Evolutionary conservation across 805 yeast genomes (phyloP).

Genomic region (Ogataea dorogensis): DNA sequence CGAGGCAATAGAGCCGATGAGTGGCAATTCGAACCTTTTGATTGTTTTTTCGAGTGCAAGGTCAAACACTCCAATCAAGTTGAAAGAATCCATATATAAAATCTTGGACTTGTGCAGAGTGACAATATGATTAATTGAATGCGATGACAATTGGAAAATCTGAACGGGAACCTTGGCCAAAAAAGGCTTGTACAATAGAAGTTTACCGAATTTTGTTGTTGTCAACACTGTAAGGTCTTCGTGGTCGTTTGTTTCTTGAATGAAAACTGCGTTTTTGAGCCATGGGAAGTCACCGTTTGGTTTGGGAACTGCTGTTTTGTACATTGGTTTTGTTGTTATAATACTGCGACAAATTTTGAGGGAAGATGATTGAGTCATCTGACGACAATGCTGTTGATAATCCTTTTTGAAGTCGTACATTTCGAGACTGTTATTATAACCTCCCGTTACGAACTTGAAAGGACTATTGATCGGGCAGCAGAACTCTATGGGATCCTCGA

Average conservation of each 20-base stretch:
- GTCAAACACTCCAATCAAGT: conserved; percentile 26
- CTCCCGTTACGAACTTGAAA: conserved; percentile 22
- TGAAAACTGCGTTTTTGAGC: conserved; percentile 26
- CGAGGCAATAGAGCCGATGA: conserved; percentile 27
- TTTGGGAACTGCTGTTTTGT: conserved; percentile 21
- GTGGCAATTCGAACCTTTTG: conserved; percentile 21
- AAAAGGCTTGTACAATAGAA: conserved; percentile 25
- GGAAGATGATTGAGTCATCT: conserved; percentile 6
- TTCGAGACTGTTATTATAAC: conserved; percentile 25
- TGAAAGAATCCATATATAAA: conserved; percentile 29
- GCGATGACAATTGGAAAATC: conserved; percentile 25
- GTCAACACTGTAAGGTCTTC: conserved; percentile 21
- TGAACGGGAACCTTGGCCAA: conserved; percentile 25
- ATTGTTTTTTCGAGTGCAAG: conserved; percentile 19
- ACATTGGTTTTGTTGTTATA: conserved; percentile 21
- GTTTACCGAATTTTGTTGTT: conserved; percentile 28
- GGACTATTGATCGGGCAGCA: conserved; percentile 17
- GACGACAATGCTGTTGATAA: conserved; percentile 13
- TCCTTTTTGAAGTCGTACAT: conserved; percentile 19
- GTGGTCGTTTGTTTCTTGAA: conserved; percentile 10
- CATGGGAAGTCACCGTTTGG: conserved; percentile 26
- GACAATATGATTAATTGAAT: conserved; percentile 20
- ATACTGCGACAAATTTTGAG: conserved; percentile 23
- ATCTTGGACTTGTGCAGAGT: conserved; percentile 14
- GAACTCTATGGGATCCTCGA: conserved; percentile 26